Evolutionary conservation across 179 eudicot genomes (phyloP).

Genomic region (Beta macrorhiza): DNA sequence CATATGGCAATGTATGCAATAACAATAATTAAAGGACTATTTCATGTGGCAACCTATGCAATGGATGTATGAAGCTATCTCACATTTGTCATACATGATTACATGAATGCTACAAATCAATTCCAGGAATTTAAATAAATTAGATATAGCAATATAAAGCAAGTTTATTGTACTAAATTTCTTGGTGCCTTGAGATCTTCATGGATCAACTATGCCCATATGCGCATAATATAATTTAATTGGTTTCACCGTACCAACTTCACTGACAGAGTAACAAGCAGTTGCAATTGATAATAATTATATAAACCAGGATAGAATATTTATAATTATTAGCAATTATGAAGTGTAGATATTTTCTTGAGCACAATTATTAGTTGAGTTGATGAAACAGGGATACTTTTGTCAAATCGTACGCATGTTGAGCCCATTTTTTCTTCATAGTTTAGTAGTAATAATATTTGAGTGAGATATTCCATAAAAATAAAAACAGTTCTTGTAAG

Average conservation of each 20-base stretch:
- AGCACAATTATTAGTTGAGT: background rate
- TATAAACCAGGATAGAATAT: background rate
- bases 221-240: background rate
- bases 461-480: too few species aligned
- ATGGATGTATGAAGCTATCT: too few species aligned
- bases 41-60: too few species aligned
- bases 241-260: constrained; percentile 1
- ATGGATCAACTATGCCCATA: background rate
- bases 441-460: too few species aligned
- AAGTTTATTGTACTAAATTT: too few species aligned
- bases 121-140: too few species aligned
- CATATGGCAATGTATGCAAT: too few species aligned
- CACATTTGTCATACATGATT: too few species aligned
- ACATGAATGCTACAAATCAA: too few species aligned
- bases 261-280: background rate
- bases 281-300: background rate
- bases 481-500: too few species aligned
- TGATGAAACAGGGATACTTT: background rate
- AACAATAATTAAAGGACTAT: too few species aligned
- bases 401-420: background rate
- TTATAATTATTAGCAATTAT: background rate
- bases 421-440: background rate
- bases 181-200: constrained; percentile 6
- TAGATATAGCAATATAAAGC: too few species aligned
- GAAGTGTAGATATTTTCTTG: background rate